A percentile compares a stretch with the other conserved stretches of the same genome.
phyloP scores from a whole-genome alignment of 73 alveolate species.

The Paramecium sonneborni region DNA sequence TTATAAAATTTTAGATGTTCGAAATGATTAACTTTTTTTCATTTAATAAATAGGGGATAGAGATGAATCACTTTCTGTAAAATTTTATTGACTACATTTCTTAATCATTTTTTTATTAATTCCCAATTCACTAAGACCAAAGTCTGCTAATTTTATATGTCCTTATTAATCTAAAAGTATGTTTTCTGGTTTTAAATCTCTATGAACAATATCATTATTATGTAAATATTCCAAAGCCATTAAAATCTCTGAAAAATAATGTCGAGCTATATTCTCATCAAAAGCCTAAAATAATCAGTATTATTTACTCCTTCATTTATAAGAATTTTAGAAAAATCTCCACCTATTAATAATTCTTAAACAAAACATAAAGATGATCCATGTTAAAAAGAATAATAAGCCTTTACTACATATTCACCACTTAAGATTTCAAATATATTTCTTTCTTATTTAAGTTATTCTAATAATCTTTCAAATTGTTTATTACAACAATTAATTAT shows the following conservation, averaged over 20 bases:
- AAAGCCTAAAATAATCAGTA: conserved; percentile 67
- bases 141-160: conserved; percentile 82
- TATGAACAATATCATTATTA: conserved; percentile 77
- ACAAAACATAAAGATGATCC: conserved; percentile 22
- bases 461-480: background rate
- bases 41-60: background rate
- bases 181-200: conserved; percentile 88
- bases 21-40: background rate
- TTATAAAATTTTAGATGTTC: background rate
- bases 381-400: conserved; percentile 39
- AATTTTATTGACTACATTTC: conserved; percentile 25
- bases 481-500: conserved; percentile 65
- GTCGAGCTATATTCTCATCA: conserved; percentile 78
- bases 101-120: conserved; percentile 55
- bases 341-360: conserved; percentile 24
- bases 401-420: conserved; percentile 18
- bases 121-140: conserved; percentile 79
- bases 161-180: conserved; percentile 80
- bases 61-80: background rate
- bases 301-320: conserved; percentile 7
- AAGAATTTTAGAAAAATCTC: conserved; percentile 73
- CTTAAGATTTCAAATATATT: conserved; percentile 21
- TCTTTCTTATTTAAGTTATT: conserved; percentile 32
- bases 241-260: conserved; percentile 80
- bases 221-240: conserved; percentile 82